These are phyloP conservation scores for Erythrobasidium hasegawianum DNA, from an alignment of 1,284 basidiomycete species.

Conservation along the genomic window DNA sequence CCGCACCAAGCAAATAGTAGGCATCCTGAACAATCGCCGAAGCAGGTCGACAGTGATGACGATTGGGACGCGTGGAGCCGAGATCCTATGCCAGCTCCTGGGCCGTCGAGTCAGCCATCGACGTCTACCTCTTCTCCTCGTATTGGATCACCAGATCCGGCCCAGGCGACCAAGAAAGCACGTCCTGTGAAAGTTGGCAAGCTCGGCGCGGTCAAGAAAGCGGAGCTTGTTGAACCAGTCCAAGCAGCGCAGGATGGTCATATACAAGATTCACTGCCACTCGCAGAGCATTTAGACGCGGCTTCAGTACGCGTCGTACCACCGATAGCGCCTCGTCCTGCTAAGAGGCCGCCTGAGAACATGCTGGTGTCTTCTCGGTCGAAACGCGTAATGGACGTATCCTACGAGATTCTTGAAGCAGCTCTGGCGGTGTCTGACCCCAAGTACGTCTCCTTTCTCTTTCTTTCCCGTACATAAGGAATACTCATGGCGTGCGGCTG, in stretches of 20 bases:
- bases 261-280: too few species aligned
- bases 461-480: too few species aligned
- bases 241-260: constrained; percentile 16
- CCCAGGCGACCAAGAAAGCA: not conserved
- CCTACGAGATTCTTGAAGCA: constrained; percentile 52
- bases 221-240: constrained; percentile 37
- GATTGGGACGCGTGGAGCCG: constrained; percentile 9
- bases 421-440: constrained; percentile 40
- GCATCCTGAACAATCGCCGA: not conserved
- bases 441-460: too few species aligned
- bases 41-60: not conserved
- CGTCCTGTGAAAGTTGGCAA: not conserved
- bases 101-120: not conserved
- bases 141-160: not conserved
- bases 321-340: too few species aligned
- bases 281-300: not conserved
- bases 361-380: constrained; percentile 48
- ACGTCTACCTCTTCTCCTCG: not conserved
- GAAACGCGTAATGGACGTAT: constrained; percentile 58
- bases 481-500: not conserved
- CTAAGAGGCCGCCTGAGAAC: constrained; percentile 37
- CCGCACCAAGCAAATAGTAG: not conserved
- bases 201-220: not conserved
- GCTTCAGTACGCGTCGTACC: not conserved
- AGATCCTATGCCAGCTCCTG: constrained; percentile 2